These are phyloP conservation scores for Alloteropsis angusta DNA, from an alignment of 202 grass and related monocot genomes.

Conservation along the genomic window DNA sequence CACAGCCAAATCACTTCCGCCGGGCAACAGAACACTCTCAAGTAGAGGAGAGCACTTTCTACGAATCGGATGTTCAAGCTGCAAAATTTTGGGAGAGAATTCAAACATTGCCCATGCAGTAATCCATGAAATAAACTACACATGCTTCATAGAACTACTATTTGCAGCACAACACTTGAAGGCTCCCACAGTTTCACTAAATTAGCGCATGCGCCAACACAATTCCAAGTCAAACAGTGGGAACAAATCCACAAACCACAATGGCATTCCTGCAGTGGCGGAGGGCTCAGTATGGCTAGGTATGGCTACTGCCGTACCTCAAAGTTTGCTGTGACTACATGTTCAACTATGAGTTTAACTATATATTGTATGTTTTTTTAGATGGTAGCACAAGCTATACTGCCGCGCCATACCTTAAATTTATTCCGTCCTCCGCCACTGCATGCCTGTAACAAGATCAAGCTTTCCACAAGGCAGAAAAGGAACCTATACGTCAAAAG, in stretches of 20 bases:
- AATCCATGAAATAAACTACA: neutral
- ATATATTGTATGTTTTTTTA: too few species aligned
- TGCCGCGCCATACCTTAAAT: too few species aligned
- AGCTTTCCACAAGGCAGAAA: neutral
- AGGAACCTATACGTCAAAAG: neutral
- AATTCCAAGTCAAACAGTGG: neutral
- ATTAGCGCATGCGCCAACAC: neutral
- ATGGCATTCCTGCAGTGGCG: too few species aligned
- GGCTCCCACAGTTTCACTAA: neutral
- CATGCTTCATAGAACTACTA: neutral
- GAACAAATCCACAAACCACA: neutral
- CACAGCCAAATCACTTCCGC: constrained; percentile 11
- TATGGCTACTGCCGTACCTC: too few species aligned
- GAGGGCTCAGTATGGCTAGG: too few species aligned
- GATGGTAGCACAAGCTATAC: too few species aligned
- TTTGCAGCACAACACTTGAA: neutral
- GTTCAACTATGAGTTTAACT: too few species aligned
- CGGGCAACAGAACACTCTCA: constrained; percentile 45
- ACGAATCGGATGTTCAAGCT: constrained; percentile 21
- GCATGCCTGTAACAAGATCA: neutral
- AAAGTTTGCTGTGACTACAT: too few species aligned
- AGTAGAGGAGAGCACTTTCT: constrained; percentile 60
- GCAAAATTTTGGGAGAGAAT: neutral
- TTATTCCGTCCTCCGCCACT: too few species aligned
- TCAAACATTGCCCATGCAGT: neutral